These are phyloP conservation scores for Cytospora schulzeri DNA, from an alignment of 2,329 filamentous ascomycete species.

Conservation along the genomic window DNA sequence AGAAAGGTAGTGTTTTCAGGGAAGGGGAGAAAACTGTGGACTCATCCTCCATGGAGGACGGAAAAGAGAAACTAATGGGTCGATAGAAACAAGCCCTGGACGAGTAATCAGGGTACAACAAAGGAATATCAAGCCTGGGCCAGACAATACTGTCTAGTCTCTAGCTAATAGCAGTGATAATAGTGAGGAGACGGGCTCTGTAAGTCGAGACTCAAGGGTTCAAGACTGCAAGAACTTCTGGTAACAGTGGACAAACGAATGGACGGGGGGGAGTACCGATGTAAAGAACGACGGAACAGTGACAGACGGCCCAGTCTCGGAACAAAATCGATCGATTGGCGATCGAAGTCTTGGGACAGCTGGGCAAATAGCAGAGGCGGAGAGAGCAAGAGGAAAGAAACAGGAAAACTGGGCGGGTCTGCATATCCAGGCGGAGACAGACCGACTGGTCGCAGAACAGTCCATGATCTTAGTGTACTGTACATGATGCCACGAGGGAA, in stretches of 20 bases:
- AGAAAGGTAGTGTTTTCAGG: background rate
- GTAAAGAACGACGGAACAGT: conserved; percentile 16
- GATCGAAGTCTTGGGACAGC: conserved; percentile 13
- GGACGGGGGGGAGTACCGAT: conserved; percentile 8
- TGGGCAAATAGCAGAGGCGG: conserved; percentile 7
- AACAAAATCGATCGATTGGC: conserved; percentile 10
- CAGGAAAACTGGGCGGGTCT: background rate
- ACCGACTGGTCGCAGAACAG: conserved; percentile 9
- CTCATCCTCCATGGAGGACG: conserved; percentile 19
- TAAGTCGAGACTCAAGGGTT: conserved; percentile 6
- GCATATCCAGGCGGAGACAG: conserved; percentile 7
- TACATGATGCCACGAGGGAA: conserved; percentile 22
- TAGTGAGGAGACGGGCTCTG: background rate
- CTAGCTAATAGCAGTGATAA: background rate
- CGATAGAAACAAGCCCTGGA: background rate
- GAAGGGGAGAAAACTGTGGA: background rate
- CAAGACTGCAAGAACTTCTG: background rate
- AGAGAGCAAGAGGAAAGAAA: conserved; percentile 4
- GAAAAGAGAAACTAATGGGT: background rate
- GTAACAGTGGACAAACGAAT: conserved; percentile 14
- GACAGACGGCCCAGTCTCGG: conserved; percentile 16
- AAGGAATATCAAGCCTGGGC: conserved; percentile 8
- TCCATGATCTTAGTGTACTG: background rate
- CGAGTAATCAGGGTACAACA: conserved; percentile 4
- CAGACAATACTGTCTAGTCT: conserved; percentile 5